These are phyloP conservation scores for Fusarium humuli DNA, from an alignment of 2,329 filamentous ascomycete species.

Conservation along the genomic window DNA sequence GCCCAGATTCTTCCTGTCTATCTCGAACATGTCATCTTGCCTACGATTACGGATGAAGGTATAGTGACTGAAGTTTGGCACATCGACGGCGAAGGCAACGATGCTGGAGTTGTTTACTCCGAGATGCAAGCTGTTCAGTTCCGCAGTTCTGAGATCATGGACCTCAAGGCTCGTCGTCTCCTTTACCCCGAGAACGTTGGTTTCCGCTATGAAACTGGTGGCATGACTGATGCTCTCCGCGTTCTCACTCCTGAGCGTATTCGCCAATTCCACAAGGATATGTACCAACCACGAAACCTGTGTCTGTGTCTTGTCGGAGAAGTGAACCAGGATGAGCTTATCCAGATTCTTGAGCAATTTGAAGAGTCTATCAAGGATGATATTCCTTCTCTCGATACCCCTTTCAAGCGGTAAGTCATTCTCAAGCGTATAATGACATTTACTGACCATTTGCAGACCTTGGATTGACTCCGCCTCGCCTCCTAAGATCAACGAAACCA, in stretches of 20 bases:
- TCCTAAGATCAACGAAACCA: constrained; percentile 76
- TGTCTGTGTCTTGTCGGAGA: constrained; percentile 94
- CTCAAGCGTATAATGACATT: not conserved
- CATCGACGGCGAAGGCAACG: constrained; percentile 90
- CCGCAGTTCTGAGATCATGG: constrained; percentile 85
- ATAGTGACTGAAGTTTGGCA: constrained; percentile 98
- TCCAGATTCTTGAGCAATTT: constrained; percentile 86
- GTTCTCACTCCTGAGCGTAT: constrained; percentile 90
- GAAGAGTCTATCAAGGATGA: constrained; percentile 87
- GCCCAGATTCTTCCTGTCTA: constrained; percentile 95
- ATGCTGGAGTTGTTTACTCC: constrained; percentile 97
- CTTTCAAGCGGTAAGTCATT: constrained; percentile 73
- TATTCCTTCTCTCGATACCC: constrained; percentile 78
- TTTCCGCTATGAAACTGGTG: constrained; percentile 97
- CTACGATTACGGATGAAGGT: constrained; percentile 90
- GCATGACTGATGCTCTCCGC: constrained; percentile 92
- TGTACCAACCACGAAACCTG: constrained; percentile 98
- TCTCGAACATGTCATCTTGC: constrained; percentile 91
- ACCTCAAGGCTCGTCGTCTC: constrained; percentile 80
- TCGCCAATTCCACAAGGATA: constrained; percentile 91
- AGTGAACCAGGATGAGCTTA: constrained; percentile 82
- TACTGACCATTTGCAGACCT: constrained; percentile 60
- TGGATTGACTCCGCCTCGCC: constrained; percentile 91
- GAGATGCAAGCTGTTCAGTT: constrained; percentile 99
- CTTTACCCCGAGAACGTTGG: constrained; percentile 91